These are phyloP conservation scores for Paramecium biaurelia DNA, from an alignment of 73 alveolate genomes.

Conservation along the genomic window DNA sequence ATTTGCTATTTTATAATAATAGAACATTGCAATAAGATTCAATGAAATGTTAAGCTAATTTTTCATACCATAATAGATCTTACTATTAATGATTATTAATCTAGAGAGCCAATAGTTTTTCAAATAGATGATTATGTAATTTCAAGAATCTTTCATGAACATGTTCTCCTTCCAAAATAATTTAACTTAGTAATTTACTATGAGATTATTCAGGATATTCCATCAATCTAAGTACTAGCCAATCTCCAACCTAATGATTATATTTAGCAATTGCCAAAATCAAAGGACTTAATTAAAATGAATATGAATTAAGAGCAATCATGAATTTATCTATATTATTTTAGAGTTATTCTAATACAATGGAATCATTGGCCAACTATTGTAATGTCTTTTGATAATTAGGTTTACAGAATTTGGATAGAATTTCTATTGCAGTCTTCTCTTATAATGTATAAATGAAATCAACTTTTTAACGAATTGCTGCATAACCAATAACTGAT, in stretches of 20 bases:
- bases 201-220: not conserved
- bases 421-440: slow-evolving; percentile 1
- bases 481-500: not conserved
- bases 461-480: not conserved
- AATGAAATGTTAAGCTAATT: not conserved
- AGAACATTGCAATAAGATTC: slow-evolving; percentile 38
- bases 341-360: not conserved
- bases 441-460: not conserved
- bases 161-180: not conserved
- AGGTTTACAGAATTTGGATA: slow-evolving; percentile 9
- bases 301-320: not conserved
- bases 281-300: slow-evolving; percentile 3
- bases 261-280: slow-evolving; percentile 3
- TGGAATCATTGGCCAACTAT: not conserved
- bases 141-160: not conserved
- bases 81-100: not conserved
- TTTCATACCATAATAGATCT: not conserved
- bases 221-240: not conserved
- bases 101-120: not conserved
- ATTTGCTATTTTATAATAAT: not conserved
- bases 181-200: not conserved
- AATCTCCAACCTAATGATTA: slow-evolving; percentile 13
- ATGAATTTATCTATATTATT: not conserved
- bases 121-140: not conserved
- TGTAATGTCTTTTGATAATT: not conserved